Conservation (phyloP, 192 early-diverging fungal species). For the Rhizophagus prolifer region DNA sequence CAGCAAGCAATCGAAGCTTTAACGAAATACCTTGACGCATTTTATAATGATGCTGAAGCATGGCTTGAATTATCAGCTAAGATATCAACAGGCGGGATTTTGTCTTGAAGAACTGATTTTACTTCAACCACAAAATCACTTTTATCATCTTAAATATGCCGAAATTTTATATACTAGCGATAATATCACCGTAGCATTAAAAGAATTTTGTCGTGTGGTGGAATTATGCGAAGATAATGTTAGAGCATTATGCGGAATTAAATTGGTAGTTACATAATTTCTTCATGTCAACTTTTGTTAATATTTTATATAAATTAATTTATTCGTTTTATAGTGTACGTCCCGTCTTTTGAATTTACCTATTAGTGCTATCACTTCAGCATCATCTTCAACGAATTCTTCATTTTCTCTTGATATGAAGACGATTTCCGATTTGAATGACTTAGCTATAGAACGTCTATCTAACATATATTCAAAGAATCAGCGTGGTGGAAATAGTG, state of each 20-base stretch:
- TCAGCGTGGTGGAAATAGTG: background rate
- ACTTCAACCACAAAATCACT: conserved; percentile 81
- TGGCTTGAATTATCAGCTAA: conserved; percentile 80
- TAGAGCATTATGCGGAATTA: conserved; percentile 86
- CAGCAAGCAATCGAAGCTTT: conserved; percentile 72
- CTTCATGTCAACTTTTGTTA: background rate
- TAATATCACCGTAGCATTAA: conserved; percentile 67
- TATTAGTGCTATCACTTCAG: background rate
- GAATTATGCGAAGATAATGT: conserved; percentile 85
- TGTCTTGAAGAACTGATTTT: conserved; percentile 92
- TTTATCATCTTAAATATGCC: conserved; percentile 85
- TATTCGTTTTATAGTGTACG: conserved; percentile 11
- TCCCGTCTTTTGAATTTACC: conserved; percentile 17
- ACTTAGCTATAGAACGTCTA: conserved; percentile 16
- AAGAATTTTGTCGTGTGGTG: conserved; percentile 86
- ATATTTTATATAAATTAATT: background rate
- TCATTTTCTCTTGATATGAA: conserved; percentile 3
- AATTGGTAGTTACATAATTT: conserved; percentile 48
- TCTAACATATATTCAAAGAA: background rate
- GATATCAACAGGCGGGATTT: conserved; percentile 82
- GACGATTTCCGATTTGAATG: conserved; percentile 19
- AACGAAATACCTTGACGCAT: conserved; percentile 77
- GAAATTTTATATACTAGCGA: conserved; percentile 81
- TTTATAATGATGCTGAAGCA: conserved; percentile 83
- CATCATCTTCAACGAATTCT: background rate